Evolutionary conservation across 129 eudicot species (phyloP).

Genomic region (Glebionis coronaria): DNA sequence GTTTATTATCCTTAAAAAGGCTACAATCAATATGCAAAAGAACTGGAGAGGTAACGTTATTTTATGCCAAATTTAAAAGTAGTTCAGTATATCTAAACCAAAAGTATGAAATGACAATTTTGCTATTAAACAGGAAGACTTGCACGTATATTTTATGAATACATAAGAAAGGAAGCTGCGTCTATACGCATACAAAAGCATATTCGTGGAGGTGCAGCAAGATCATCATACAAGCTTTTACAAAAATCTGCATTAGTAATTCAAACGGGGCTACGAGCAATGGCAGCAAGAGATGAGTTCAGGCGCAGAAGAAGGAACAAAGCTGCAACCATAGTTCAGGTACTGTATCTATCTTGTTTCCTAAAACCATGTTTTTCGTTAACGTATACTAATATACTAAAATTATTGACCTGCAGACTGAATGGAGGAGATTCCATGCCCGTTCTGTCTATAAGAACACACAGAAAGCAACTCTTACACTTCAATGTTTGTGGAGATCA

Average conservation of each 20-base stretch:
- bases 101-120: conserved; percentile 19
- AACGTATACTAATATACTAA: not conserved
- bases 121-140: conserved; percentile 52
- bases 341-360: conserved; percentile 15
- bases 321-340: conserved; percentile 91
- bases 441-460: conserved; percentile 52
- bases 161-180: conserved; percentile 80
- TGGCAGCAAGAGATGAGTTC: conserved; percentile 87
- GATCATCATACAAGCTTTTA: conserved; percentile 57
- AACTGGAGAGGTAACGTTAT: conserved; percentile 78
- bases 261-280: conserved; percentile 89
- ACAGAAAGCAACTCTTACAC: conserved; percentile 66
- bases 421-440: conserved; percentile 80
- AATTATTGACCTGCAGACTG: conserved; percentile 50
- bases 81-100: not conserved
- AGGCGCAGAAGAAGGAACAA: conserved; percentile 75
- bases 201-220: conserved; percentile 65
- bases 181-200: conserved; percentile 85
- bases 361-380: not conserved
- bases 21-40: conserved; percentile 76
- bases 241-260: conserved; percentile 57
- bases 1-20: conserved; percentile 55
- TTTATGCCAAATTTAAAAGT: conserved; percentile 10
- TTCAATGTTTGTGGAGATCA: conserved; percentile 95
- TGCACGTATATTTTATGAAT: conserved; percentile 73